Conservation (phyloP, 441 rosid genomes). For the Populus tomentosa region DNA sequence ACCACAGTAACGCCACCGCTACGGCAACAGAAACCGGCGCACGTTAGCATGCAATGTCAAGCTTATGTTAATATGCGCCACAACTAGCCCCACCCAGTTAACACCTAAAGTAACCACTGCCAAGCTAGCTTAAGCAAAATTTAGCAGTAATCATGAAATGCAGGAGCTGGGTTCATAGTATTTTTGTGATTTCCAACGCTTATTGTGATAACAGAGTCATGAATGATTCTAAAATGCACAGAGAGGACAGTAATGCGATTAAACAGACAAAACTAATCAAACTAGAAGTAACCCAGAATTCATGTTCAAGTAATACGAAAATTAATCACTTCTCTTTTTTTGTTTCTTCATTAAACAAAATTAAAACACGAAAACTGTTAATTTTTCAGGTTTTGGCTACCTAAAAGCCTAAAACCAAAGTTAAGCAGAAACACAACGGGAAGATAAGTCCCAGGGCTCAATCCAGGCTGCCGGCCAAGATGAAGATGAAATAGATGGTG, state of each 20-base stretch:
- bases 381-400: not conserved
- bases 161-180: not conserved
- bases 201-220: not conserved
- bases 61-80: conserved; percentile 8
- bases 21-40: not conserved
- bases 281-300: not conserved
- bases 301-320: not conserved
- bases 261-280: not conserved
- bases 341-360: not conserved
- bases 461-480: no score
- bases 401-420: not conserved
- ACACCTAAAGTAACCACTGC: not conserved
- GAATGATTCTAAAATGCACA: not conserved
- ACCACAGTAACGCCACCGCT: not conserved
- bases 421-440: not conserved
- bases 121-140: not conserved
- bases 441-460: no score
- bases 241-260: not conserved
- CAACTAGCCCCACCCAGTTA: not conserved
- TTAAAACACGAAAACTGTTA: not conserved
- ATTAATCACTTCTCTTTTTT: not conserved
- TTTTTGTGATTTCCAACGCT: not conserved
- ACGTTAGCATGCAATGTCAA: not conserved
- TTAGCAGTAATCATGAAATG: not conserved
- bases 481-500: not conserved